Percentiles rank a stretch among this genome's conserved stretches.
These are phyloP conservation scores for Hondaea fermentalgiana DNA, from an alignment of 108 stramenopile genomes.

Conservation along the genomic window DNA sequence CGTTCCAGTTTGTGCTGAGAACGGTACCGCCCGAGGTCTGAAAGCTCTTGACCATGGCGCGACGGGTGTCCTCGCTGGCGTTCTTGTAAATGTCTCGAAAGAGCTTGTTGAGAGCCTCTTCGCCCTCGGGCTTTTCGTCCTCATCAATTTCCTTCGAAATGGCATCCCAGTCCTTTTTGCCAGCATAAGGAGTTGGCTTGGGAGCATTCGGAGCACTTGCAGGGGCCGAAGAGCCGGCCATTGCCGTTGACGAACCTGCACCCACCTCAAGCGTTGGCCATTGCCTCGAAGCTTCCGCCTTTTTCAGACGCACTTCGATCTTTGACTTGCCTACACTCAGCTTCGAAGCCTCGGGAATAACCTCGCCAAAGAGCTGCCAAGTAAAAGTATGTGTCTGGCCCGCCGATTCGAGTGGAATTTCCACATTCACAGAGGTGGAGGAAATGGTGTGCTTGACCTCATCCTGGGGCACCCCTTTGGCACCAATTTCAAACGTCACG, in stretches of 20 bases:
- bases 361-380: slow-evolving; percentile 61
- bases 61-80: slow-evolving; percentile 73
- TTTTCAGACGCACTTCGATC: slow-evolving; percentile 68
- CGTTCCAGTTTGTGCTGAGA: slow-evolving; percentile 93
- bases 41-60: slow-evolving; percentile 94
- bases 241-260: background rate
- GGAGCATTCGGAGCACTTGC: background rate
- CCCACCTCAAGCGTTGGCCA: slow-evolving; percentile 63
- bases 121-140: slow-evolving; percentile 85
- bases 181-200: slow-evolving; percentile 63
- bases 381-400: slow-evolving; percentile 63
- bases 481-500: slow-evolving; percentile 75
- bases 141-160: slow-evolving; percentile 59
- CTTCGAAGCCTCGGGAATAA: slow-evolving; percentile 55
- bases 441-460: slow-evolving; percentile 59
- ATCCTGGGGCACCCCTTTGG: slow-evolving; percentile 51
- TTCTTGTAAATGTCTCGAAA: slow-evolving; percentile 88
- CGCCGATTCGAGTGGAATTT: slow-evolving; percentile 40
- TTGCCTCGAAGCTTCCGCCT: slow-evolving; percentile 46
- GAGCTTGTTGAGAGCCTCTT: slow-evolving; percentile 86
- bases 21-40: slow-evolving; percentile 93
- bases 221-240: background rate
- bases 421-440: slow-evolving; percentile 52
- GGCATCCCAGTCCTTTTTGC: slow-evolving; percentile 72
- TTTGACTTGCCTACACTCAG: slow-evolving; percentile 63